These are phyloP conservation scores for Pseudogymnoascus sp. DNA, from an alignment of 2,329 filamentous ascomycete species.

Conservation along the genomic window DNA sequence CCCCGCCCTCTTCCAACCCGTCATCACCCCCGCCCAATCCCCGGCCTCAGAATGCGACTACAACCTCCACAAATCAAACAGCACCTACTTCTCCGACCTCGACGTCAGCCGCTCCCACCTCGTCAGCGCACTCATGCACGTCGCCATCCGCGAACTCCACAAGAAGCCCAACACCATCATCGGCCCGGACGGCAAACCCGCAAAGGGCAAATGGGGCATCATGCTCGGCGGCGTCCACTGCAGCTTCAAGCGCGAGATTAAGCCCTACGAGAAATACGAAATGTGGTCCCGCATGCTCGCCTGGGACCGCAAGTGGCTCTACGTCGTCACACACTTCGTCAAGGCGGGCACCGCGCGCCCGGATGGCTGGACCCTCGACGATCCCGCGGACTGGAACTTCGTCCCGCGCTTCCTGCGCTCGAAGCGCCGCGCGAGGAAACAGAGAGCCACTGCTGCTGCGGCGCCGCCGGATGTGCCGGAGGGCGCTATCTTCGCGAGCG, in stretches of 20 bases:
- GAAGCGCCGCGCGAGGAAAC: conserved; percentile 34
- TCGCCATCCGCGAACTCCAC: conserved; percentile 46
- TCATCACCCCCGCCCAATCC: conserved; percentile 51
- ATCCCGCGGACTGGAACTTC: not conserved
- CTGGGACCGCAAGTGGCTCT: conserved; percentile 80
- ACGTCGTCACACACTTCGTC: conserved; percentile 67
- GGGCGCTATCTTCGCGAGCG: conserved; percentile 62
- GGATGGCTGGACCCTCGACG: conserved; percentile 33
- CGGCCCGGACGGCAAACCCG: conserved; percentile 40
- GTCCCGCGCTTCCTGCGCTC: not conserved
- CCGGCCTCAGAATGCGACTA: conserved; percentile 61
- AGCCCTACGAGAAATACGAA: conserved; percentile 61
- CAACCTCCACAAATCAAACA: conserved; percentile 66
- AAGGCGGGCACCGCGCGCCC: conserved; percentile 52
- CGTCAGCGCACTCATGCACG: conserved; percentile 58
- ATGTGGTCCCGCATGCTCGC: conserved; percentile 62
- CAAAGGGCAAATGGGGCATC: conserved; percentile 49
- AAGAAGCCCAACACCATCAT: conserved; percentile 42
- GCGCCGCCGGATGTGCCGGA: conserved; percentile 37
- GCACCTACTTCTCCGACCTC: conserved; percentile 62
- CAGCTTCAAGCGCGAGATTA: conserved; percentile 67
- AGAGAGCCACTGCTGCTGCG: conserved; percentile 31
- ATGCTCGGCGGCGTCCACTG: conserved; percentile 67
- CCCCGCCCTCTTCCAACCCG: conserved; percentile 53
- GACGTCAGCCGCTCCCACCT: conserved; percentile 72